Evolutionary conservation across 306 rosid species (phyloP).

Genomic region (Astragalus membranaceus): DNA sequence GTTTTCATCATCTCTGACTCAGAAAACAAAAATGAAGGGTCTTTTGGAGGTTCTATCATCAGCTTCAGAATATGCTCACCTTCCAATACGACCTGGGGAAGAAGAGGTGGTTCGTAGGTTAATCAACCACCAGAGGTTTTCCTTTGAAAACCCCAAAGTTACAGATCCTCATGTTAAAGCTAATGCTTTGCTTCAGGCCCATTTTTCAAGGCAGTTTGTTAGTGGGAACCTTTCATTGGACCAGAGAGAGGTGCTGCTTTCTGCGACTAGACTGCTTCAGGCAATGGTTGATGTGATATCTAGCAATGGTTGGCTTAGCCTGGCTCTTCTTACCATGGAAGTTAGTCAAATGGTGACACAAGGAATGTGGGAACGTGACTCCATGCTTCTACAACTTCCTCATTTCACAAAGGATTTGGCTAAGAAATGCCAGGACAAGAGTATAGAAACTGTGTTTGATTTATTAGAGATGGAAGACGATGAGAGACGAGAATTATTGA

Average conservation of each 20-base stretch:
- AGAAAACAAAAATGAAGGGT: constrained; percentile 90
- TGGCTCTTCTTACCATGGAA: constrained; percentile 89
- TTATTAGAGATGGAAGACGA: constrained; percentile 85
- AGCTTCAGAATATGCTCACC: constrained; percentile 79
- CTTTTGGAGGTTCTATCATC: constrained; percentile 77
- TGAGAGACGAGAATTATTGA: constrained; percentile 68
- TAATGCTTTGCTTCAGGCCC: constrained; percentile 88
- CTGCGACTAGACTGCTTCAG: constrained; percentile 77
- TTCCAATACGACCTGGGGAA: constrained; percentile 91
- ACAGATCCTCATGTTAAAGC: constrained; percentile 87
- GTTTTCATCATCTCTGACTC: constrained; percentile 70
- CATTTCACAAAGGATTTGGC: constrained; percentile 90
- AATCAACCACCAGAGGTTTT: constrained; percentile 86
- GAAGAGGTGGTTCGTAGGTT: constrained; percentile 76
- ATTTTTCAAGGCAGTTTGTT: constrained; percentile 74
- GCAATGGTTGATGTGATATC: constrained; percentile 95
- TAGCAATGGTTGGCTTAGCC: constrained; percentile 85
- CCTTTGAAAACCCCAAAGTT: constrained; percentile 70
- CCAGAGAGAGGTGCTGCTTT: constrained; percentile 82
- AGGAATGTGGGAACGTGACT: constrained; percentile 91
- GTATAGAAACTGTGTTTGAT: constrained; percentile 77
- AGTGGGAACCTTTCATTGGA: constrained; percentile 81
- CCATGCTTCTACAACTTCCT: constrained; percentile 87
- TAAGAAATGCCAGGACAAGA: constrained; percentile 63
- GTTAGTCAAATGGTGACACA: constrained; percentile 96